A percentile compares a stretch with the other conserved stretches of the same genome.
Conservation (phyloP, 2,329 filamentous ascomycete species). For the Diaporthe caulivora region DNA sequence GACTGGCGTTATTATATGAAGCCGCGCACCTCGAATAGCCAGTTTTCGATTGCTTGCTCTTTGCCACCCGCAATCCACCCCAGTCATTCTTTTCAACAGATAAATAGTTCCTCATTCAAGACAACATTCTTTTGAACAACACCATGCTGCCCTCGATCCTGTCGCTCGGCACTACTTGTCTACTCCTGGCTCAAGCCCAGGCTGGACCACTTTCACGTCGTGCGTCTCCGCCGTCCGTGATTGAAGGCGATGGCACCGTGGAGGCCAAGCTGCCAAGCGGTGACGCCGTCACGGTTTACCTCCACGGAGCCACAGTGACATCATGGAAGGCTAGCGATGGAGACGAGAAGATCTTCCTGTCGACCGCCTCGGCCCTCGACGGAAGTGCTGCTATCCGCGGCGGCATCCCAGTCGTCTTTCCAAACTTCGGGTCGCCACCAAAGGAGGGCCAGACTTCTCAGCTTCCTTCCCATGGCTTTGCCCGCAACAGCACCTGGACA, state of each 20-base stretch:
- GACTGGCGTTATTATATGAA: not conserved
- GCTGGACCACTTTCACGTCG: constrained; percentile 3
- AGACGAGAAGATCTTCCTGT: constrained; percentile 32
- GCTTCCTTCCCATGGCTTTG: constrained; percentile 27
- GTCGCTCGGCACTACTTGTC: not conserved
- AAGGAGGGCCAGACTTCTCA: constrained; percentile 23
- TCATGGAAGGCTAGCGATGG: constrained; percentile 33
- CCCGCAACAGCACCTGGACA: constrained; percentile 30
- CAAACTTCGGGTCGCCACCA: constrained; percentile 29
- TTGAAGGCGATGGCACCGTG: constrained; percentile 21
- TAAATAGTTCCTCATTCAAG: not conserved
- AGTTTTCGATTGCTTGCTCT: not conserved
- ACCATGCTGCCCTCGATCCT: constrained; percentile 7
- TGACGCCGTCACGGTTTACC: constrained; percentile 19
- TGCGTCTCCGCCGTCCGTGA: not conserved
- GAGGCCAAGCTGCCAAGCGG: constrained; percentile 28
- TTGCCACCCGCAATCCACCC: not conserved
- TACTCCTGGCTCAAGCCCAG: constrained; percentile 11
- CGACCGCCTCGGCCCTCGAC: constrained; percentile 26
- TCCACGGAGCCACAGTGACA: constrained; percentile 32
- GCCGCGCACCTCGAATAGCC: not conserved
- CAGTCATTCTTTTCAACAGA: constrained; percentile 5
- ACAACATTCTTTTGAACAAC: not conserved
- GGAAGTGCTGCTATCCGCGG: constrained; percentile 34
- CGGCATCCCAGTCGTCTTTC: constrained; percentile 28